Evolutionary conservation across 345 rosid species (phyloP).

Genomic region (Syzygium oleosum): DNA sequence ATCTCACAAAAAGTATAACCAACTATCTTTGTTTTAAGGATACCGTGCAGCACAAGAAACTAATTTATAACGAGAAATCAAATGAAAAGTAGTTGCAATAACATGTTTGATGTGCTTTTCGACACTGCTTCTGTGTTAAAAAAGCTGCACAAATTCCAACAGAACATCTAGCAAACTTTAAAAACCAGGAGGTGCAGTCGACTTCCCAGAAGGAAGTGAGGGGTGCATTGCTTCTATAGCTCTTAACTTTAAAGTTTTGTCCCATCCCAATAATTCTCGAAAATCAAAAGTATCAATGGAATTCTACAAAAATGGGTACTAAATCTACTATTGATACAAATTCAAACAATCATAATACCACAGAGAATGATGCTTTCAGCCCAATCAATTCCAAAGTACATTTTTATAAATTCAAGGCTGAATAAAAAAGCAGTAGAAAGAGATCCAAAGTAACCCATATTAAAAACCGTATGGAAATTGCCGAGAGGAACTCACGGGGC

Average conservation of each 20-base stretch:
- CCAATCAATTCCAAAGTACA: neutral
- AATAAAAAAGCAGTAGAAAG: neutral
- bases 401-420: neutral
- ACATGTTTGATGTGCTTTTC: neutral
- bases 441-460: neutral
- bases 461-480: neutral
- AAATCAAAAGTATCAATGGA: neutral
- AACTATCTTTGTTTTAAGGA: neutral
- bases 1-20: neutral
- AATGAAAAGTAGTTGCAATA: neutral
- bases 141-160: neutral
- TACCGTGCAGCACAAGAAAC: neutral
- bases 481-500: neutral
- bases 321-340: neutral
- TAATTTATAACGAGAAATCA: neutral
- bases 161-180: neutral
- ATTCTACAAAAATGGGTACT: neutral
- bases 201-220: neutral
- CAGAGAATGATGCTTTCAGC: neutral
- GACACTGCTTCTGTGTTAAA: neutral
- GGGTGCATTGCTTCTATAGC: neutral
- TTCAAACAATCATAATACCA: neutral
- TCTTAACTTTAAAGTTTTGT: neutral
- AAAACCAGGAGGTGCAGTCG: neutral
- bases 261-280: neutral